A percentile compares a stretch with the other conserved stretches of the same genome.
phyloP scores from a whole-genome alignment of 2,329 filamentous ascomycete species.

The Cordyceps cateniannulata region DNA sequence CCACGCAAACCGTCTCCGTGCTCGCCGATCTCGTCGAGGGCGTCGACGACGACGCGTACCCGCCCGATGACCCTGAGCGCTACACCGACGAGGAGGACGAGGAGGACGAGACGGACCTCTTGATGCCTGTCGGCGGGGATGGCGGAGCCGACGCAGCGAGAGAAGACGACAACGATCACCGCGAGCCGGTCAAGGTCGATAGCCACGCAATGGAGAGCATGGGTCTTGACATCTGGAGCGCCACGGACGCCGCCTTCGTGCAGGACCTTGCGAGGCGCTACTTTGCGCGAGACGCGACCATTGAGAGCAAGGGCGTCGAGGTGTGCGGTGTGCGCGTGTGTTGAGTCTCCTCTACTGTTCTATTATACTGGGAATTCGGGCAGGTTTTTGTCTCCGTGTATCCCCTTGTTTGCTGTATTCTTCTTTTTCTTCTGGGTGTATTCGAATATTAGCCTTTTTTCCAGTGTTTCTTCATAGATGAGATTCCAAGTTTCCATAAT shows the following conservation, averaged over 20 bases:
- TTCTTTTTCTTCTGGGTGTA: too few relatives aligned
- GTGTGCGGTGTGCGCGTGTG: slow-evolving; percentile 70
- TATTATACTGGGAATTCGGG: background rate
- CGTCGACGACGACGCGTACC: slow-evolving; percentile 36
- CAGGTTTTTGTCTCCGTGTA: background rate
- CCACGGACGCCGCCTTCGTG: slow-evolving; percentile 62
- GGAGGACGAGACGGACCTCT: slow-evolving; percentile 28
- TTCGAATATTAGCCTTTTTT: too few relatives aligned
- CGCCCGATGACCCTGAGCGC: slow-evolving; percentile 19
- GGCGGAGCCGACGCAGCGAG: slow-evolving; percentile 5
- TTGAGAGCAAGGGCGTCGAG: slow-evolving; percentile 64
- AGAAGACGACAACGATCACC: slow-evolving; percentile 12
- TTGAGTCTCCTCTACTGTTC: too few relatives aligned
- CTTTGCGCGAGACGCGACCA: slow-evolving; percentile 56
- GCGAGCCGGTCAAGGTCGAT: slow-evolving; percentile 45
- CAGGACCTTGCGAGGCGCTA: slow-evolving; percentile 56
- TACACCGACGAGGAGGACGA: slow-evolving; percentile 28
- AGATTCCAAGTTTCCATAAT: background rate
- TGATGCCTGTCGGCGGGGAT: slow-evolving; percentile 20
- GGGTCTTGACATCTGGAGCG: slow-evolving; percentile 75
- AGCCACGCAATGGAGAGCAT: slow-evolving; percentile 61
- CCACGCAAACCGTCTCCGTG: slow-evolving; percentile 56
- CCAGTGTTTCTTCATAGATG: background rate
- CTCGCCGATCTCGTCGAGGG: slow-evolving; percentile 54
- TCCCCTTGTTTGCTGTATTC: background rate